phyloP scores from a whole-genome alignment of 768 basidiomycete genomes.

The Psilocybe azurescens region DNA sequence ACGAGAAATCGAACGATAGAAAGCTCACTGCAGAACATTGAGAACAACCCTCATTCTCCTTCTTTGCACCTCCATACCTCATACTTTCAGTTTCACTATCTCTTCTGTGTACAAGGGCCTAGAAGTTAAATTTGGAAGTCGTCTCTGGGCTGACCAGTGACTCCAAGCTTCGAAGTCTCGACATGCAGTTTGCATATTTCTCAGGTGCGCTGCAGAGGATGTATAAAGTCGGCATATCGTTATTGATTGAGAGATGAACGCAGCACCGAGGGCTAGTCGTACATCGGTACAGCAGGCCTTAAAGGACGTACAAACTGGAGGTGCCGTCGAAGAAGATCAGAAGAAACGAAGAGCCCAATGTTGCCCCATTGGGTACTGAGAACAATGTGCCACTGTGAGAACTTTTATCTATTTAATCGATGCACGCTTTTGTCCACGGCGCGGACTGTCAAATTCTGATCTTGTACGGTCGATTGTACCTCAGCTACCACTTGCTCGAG shows the following conservation, averaged over 20 bases:
- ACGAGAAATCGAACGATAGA: conserved; percentile 6
- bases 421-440: not conserved
- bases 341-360: not conserved
- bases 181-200: not conserved
- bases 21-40: conserved; percentile 4
- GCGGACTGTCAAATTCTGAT: not conserved
- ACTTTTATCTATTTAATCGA: not conserved
- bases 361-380: not conserved
- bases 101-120: too few species aligned
- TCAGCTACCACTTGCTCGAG: too few species aligned
- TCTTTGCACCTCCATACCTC: not conserved
- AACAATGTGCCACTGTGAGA: conserved; percentile 2
- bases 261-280: not conserved
- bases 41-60: not conserved
- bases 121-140: not conserved
- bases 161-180: too few species aligned
- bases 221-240: not conserved
- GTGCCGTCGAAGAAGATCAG: not conserved
- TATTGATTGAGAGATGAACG: not conserved
- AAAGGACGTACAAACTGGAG: not conserved
- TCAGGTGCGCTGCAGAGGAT: not conserved
- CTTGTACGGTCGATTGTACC: too few species aligned
- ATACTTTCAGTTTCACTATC: not conserved
- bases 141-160: not conserved
- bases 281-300: not conserved